Evolutionary conservation across 805 yeast genomes (phyloP).

Genomic region (Wickerhamiella parazyma): DNA sequence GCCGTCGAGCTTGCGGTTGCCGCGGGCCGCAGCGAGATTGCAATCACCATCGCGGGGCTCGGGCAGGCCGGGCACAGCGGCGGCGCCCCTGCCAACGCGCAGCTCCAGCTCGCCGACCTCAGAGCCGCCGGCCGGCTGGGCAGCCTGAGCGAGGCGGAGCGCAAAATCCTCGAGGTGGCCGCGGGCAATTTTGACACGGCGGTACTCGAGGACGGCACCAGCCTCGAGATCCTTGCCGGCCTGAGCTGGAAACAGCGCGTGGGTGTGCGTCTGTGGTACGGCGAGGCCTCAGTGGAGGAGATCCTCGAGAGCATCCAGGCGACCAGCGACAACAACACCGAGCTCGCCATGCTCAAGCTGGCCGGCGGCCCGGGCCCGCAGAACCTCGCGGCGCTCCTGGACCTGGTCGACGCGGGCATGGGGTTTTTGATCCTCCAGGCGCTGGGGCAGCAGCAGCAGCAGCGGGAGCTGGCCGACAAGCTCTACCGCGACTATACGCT

Average conservation of each 20-base stretch:
- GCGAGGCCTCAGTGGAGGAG: conserved; percentile 18
- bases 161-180: conserved; percentile 51
- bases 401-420: conserved; percentile 11
- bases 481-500: conserved; percentile 12
- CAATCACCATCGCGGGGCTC: conserved; percentile 51
- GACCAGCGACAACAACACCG: conserved; percentile 7
- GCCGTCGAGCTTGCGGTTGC: conserved; percentile 52
- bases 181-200: conserved; percentile 30
- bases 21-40: conserved; percentile 54
- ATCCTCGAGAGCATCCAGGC: conserved; percentile 10
- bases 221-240: conserved; percentile 25
- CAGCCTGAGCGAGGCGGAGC: conserved; percentile 39
- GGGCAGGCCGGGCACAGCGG: no score
- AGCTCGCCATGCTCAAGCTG: conserved; percentile 15
- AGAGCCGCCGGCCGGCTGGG: conserved; percentile 28
- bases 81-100: conserved; percentile 33
- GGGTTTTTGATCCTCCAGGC: conserved; percentile 18
- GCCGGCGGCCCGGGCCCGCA: conserved; percentile 10
- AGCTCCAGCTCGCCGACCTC: conserved; percentile 50
- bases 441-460: neutral
- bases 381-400: conserved; percentile 11
- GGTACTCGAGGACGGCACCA: conserved; percentile 14
- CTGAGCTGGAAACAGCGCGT: conserved; percentile 57
- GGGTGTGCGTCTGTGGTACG: conserved; percentile 50
- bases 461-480: conserved; percentile 9